Evolutionary conservation across 2,329 filamentous ascomycete genomes (phyloP).

Genomic region (Alternaria rosae): DNA sequence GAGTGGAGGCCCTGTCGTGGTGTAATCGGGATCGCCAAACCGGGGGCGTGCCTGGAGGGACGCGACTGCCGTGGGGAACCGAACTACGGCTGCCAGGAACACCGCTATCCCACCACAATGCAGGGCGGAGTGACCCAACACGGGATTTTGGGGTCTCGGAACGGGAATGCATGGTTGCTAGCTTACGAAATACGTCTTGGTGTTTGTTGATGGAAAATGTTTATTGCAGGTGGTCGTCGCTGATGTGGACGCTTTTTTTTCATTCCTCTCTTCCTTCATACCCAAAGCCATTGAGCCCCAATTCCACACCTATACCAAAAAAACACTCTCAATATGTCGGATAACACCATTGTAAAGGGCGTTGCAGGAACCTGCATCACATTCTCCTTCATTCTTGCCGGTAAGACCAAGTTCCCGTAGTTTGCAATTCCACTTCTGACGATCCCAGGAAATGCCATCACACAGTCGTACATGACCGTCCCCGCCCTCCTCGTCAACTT

Average conservation of each 20-base stretch:
- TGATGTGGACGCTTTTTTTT: neutral
- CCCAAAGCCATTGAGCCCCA: neutral
- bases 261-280: neutral
- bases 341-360: constrained; percentile 44
- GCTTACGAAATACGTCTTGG: neutral
- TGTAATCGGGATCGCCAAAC: constrained; percentile 11
- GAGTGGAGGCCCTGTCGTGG: constrained; percentile 9
- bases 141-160: constrained; percentile 9
- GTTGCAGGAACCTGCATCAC: constrained; percentile 57
- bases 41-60: neutral
- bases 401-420: constrained; percentile 33
- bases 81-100: constrained; percentile 14
- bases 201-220: constrained; percentile 8
- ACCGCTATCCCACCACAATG: constrained; percentile 5
- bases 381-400: constrained; percentile 59
- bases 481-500: constrained; percentile 59
- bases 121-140: constrained; percentile 1
- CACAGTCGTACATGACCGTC: constrained; percentile 61
- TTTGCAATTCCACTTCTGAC: constrained; percentile 5
- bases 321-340: constrained; percentile 35
- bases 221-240: constrained; percentile 12
- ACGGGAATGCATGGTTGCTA: constrained; percentile 3
- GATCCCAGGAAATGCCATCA: constrained; percentile 58
- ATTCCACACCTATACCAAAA: neutral
- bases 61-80: constrained; percentile 27